Evolutionary conservation across 345 rosid genomes (phyloP), one percentile per base, ranked within the genome.

Genomic region (Nasturtium officinale): DNA sequence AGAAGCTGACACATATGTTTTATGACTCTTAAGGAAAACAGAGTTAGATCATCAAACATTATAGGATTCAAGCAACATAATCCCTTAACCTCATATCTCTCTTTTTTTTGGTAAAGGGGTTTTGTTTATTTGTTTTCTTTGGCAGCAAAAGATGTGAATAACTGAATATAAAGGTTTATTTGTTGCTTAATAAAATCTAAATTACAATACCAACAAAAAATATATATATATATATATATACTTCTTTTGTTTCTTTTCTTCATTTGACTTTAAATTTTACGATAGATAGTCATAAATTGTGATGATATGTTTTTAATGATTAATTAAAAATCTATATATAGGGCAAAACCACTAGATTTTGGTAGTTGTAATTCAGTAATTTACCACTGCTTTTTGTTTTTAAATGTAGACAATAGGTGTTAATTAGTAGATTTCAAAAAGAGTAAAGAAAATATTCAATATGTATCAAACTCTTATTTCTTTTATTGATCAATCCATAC

Each of bases 21-120:
- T 54, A 1, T 28, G 57, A 12, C 13, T 69, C 43, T 47, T 58
- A 33, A 38, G 28, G 53, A 51, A 60, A 50, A 38, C 68, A 26
- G 43, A 38, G 43, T 38, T 11, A 38, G 45, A 12, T 13, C 7
- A 40, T 40, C 45, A 40, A 40, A 13, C 16, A 35, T 35, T 35
- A 9, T 35, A 35, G 40, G 40, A 4, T 35, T 35, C 12, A 35
- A 3, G 40, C 40, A 35, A 35, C 40, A 35, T 9, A 35, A 35
- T 9, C 40, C 40, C 13, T 3, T 0, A 35, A 35, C 2, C 12
- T 35, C 40, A 40, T 40, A 6, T 40, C 45, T 40, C 0, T 12
- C 6, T 40, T 12, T 40, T 12, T 13, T 40, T 40, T 13, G 5
- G 16, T 16, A 13, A 37, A 37, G n/a, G n/a, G n/a, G n/a, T n/a